Percentiles rank a stretch among this genome's conserved stretches.
Evolutionary conservation across 768 basidiomycete species (phyloP).

Genomic region (Pleurotus giganteus): DNA sequence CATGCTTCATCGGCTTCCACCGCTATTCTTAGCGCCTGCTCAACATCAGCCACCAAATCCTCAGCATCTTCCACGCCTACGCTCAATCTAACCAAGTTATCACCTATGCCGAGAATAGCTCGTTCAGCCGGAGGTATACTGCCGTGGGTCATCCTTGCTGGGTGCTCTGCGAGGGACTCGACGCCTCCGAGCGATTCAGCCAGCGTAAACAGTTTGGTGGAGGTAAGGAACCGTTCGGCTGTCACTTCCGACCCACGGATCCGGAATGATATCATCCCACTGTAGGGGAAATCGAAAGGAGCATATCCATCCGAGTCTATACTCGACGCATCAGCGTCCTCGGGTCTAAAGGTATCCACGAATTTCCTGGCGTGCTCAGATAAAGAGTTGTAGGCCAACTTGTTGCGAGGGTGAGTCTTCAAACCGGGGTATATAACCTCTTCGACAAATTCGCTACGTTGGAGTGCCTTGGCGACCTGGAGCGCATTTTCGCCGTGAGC

Average conservation of each 20-base stretch:
- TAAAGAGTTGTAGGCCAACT: slow-evolving; percentile 59
- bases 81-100: slow-evolving; percentile 73
- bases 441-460: slow-evolving; percentile 57
- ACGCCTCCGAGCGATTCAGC: slow-evolving; percentile 93
- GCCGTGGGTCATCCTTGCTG: slow-evolving; percentile 87
- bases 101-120: slow-evolving; percentile 69
- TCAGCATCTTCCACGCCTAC: slow-evolving; percentile 88
- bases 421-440: slow-evolving; percentile 88
- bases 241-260: slow-evolving; percentile 54
- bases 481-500: slow-evolving; percentile 86
- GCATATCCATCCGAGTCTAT: slow-evolving; percentile 27
- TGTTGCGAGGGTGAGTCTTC: slow-evolving; percentile 60
- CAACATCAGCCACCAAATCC: slow-evolving; percentile 74
- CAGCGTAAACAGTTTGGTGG: slow-evolving; percentile 67
- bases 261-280: slow-evolving; percentile 87
- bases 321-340: slow-evolving; percentile 24
- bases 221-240: slow-evolving; percentile 67
- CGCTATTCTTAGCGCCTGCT: slow-evolving; percentile 57
- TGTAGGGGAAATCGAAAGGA: slow-evolving; percentile 71
- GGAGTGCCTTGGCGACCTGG: slow-evolving; percentile 62
- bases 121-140: slow-evolving; percentile 70
- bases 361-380: slow-evolving; percentile 71
- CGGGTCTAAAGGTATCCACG: slow-evolving; percentile 36
- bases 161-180: slow-evolving; percentile 87
- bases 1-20: slow-evolving; percentile 8